These are phyloP conservation scores for Auriscalpium microsporum DNA, from an alignment of 768 basidiomycete genomes.

Conservation along the genomic window DNA sequence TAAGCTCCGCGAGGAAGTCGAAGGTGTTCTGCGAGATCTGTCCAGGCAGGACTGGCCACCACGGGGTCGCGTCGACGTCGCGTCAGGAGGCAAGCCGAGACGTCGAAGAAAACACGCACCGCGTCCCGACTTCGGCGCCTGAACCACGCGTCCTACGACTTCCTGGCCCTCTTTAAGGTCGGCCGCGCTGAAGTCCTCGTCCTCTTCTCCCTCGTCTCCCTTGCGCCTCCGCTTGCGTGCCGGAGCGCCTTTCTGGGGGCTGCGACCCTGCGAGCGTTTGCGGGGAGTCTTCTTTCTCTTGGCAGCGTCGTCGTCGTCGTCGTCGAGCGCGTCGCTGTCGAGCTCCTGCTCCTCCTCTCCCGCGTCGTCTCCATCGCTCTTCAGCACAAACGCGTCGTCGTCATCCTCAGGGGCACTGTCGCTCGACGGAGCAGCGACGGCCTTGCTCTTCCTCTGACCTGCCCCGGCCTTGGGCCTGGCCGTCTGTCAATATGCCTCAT, in stretches of 20 bases:
- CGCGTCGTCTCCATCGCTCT: conserved; percentile 13
- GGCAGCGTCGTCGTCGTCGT: conserved; percentile 17
- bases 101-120: conserved; percentile 34
- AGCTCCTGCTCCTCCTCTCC: conserved; percentile 19
- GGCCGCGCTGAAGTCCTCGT: conserved; percentile 32
- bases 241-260: conserved; percentile 5
- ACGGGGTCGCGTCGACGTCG: background rate
- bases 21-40: conserved; percentile 82
- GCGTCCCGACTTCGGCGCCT: conserved; percentile 77
- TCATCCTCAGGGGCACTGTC: background rate
- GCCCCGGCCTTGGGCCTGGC: too few species aligned
- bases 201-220: conserved; percentile 33
- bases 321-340: conserved; percentile 30
- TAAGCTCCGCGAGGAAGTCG: conserved; percentile 62
- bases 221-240: conserved; percentile 18
- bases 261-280: conserved; percentile 6
- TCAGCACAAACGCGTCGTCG: background rate
- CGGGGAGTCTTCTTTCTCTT: conserved; percentile 25
- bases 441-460: too few species aligned
- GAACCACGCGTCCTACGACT: conserved; percentile 66
- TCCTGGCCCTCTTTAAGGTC: conserved; percentile 58
- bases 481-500: too few species aligned
- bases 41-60: conserved; percentile 62
- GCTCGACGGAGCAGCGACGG: too few species aligned
- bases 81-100: background rate